Conservation (phyloP, 2,329 filamentous ascomycete genomes). For the Hypomyces perniciosus region DNA sequence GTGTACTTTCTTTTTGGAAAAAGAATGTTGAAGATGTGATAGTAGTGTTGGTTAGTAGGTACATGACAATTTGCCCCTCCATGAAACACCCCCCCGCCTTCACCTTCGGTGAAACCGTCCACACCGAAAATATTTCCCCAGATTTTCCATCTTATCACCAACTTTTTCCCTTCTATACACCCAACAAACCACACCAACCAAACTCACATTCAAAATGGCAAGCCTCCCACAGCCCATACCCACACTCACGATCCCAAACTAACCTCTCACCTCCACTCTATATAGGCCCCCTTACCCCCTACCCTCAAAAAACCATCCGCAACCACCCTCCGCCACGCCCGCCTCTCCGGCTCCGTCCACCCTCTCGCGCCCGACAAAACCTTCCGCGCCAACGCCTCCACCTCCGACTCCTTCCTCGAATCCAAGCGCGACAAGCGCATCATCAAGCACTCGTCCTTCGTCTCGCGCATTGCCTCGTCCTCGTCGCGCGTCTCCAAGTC, state of each 20-base stretch:
- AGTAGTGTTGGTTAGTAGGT: neutral
- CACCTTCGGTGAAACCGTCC: constrained; percentile 8
- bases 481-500: constrained; percentile 19
- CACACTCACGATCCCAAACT: neutral
- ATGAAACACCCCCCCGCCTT: constrained; percentile 3
- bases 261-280: neutral
- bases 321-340: constrained; percentile 49
- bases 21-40: neutral
- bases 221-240: accelerated
- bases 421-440: constrained; percentile 78
- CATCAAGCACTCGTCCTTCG: constrained; percentile 75
- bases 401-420: constrained; percentile 55
- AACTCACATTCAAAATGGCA: constrained; percentile 11
- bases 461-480: constrained; percentile 67
- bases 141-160: constrained; percentile 2
- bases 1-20: neutral
- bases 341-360: constrained; percentile 43
- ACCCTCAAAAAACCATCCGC: constrained; percentile 50
- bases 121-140: constrained; percentile 11
- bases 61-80: too few relatives aligned
- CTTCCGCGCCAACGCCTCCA: constrained; percentile 45
- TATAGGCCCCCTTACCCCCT: constrained; percentile 27
- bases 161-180: neutral
- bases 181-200: neutral
- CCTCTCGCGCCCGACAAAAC: constrained; percentile 46